Evolutionary conservation across 2,329 filamentous ascomycete species (phyloP).

Genomic region (Alternaria conjuncta): DNA sequence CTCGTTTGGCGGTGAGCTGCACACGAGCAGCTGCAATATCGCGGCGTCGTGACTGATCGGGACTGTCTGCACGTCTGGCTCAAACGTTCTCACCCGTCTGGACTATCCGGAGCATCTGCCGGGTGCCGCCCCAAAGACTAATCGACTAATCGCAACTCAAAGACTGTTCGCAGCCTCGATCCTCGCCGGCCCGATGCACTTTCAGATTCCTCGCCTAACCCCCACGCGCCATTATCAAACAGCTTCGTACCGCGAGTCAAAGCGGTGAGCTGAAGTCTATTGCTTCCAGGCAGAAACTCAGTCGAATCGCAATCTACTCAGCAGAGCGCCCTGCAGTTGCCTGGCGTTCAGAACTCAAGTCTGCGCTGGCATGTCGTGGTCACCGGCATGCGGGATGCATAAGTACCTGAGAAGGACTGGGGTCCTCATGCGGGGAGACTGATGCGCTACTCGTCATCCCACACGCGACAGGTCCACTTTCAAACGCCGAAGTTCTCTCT

Average conservation of each 20-base stretch:
- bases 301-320: background rate
- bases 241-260: slow-evolving; percentile 11
- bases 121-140: slow-evolving; percentile 1
- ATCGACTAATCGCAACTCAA: background rate
- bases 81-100: background rate
- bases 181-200: slow-evolving; percentile 18
- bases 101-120: background rate
- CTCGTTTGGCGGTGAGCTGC: slow-evolving; percentile 20
- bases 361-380: slow-evolving; percentile 4
- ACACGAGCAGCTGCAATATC: slow-evolving; percentile 18
- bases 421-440: slow-evolving; percentile 42
- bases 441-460: slow-evolving; percentile 40
- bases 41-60: background rate
- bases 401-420: slow-evolving; percentile 39
- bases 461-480: slow-evolving; percentile 36
- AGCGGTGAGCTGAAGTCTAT: slow-evolving; percentile 5
- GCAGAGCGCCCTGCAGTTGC: background rate
- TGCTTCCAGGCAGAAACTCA: background rate
- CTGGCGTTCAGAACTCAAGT: background rate
- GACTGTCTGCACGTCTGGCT: background rate
- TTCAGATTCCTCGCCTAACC: slow-evolving; percentile 27
- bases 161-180: slow-evolving; percentile 14
- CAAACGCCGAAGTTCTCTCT: slow-evolving; percentile 41
- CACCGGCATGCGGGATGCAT: slow-evolving; percentile 27
- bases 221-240: slow-evolving; percentile 49